phyloP scores from a whole-genome alignment of 352 stramenopile species.

The Phytophthora pini region DNA sequence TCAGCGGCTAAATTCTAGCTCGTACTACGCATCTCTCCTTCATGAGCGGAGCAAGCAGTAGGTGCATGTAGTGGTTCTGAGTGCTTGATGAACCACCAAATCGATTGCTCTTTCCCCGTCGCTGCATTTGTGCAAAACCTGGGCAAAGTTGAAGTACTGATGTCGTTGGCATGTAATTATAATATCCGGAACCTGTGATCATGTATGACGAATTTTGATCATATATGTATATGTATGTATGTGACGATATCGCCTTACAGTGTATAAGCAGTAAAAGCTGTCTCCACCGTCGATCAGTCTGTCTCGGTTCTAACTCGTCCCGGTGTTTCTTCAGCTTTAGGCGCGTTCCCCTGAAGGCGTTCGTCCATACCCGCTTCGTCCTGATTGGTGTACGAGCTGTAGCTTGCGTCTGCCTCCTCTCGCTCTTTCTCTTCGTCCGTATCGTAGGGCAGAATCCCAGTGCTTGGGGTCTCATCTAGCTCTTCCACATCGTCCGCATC shows the following conservation, averaged over 20 bases:
- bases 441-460: not conserved
- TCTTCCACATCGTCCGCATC: slow-evolving; percentile 11
- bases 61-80: too few relatives aligned
- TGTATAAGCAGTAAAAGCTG: not conserved
- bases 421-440: slow-evolving; percentile 18
- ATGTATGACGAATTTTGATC: too few relatives aligned
- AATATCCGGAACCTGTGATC: too few relatives aligned
- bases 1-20: too few relatives aligned
- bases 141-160: too few relatives aligned
- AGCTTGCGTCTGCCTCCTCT: slow-evolving; percentile 10
- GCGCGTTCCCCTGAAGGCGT: not conserved
- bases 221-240: not conserved
- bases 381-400: slow-evolving; percentile 19
- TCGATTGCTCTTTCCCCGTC: too few relatives aligned
- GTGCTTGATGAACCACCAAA: too few relatives aligned
- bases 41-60: too few relatives aligned
- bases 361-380: slow-evolving; percentile 15
- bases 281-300: slow-evolving; percentile 4
- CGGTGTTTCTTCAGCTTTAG: slow-evolving; percentile 5
- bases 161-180: too few relatives aligned
- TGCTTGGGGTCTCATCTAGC: not conserved
- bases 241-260: slow-evolving; percentile 5
- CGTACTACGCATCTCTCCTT: too few relatives aligned
- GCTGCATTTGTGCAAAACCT: too few relatives aligned
- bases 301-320: not conserved